phyloP scores from a whole-genome alignment of 176 grass and related monocot species.

The Alloteropsis semialata region DNA sequence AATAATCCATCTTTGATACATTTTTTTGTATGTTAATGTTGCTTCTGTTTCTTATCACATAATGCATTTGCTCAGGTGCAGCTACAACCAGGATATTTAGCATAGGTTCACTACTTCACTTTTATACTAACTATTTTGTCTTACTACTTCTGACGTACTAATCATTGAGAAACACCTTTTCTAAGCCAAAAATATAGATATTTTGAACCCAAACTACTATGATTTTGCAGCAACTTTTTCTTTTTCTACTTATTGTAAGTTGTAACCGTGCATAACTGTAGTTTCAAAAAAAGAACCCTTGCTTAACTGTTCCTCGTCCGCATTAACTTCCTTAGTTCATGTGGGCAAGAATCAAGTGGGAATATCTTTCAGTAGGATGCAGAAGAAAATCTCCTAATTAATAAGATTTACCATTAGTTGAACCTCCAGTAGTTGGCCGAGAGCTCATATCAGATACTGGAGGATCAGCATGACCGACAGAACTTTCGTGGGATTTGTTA shows the following conservation, averaged over 20 bases:
- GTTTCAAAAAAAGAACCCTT: too few species aligned
- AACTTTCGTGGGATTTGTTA: neutral
- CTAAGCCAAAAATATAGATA: neutral
- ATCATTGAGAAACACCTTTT: neutral
- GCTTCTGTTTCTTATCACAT: neutral
- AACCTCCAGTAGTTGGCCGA: neutral
- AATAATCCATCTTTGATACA: neutral
- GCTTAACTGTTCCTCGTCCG: neutral
- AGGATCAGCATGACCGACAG: neutral
- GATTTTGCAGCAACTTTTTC: neutral
- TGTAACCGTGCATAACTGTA: neutral
- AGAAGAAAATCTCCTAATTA: neutral
- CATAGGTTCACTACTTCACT: neutral
- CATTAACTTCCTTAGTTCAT: neutral
- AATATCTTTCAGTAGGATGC: neutral
- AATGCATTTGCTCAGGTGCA: neutral
- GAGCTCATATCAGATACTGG: conserved; percentile 4
- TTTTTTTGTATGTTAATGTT: neutral
- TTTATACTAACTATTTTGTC: neutral
- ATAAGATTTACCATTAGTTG: conserved; percentile 30
- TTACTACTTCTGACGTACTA: neutral
- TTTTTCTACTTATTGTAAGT: neutral
- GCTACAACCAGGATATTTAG: neutral
- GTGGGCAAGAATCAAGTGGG: neutral
- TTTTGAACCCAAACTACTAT: neutral